A percentile compares a stretch with the other conserved stretches of the same genome.
These are phyloP conservation scores for Trichosporon ovoides DNA, from an alignment of 1,284 basidiomycete genomes.

Conservation along the genomic window DNA sequence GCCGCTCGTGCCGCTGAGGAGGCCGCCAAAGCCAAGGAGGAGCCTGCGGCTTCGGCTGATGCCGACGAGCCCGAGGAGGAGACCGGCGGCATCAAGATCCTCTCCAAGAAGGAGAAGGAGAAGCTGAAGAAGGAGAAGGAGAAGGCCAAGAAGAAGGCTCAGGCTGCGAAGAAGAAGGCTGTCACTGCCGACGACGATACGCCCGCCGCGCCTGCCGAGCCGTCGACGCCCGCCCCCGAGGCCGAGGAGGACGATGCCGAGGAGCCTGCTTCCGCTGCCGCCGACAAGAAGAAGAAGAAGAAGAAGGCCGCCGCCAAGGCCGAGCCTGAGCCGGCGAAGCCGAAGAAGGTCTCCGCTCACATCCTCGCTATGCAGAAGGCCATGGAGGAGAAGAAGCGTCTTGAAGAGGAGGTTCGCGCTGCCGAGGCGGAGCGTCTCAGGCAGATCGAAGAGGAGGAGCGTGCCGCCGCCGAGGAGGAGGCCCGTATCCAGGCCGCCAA, in stretches of 20 bases:
- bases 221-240: slow-evolving; percentile 28
- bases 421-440: slow-evolving; percentile 65
- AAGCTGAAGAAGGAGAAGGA: slow-evolving; percentile 89
- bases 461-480: slow-evolving; percentile 69
- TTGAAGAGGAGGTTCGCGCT: slow-evolving; percentile 63
- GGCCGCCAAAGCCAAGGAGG: slow-evolving; percentile 62
- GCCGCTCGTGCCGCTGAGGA: slow-evolving; percentile 42
- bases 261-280: slow-evolving; percentile 52
- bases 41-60: slow-evolving; percentile 54
- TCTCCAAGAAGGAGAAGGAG: slow-evolving; percentile 90
- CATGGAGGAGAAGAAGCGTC: slow-evolving; percentile 80
- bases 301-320: slow-evolving; percentile 79
- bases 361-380: slow-evolving; percentile 66
- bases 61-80: slow-evolving; percentile 61
- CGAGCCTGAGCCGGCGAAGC: slow-evolving; percentile 54
- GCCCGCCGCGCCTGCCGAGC: slow-evolving; percentile 20
- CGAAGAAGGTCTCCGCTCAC: slow-evolving; percentile 64
- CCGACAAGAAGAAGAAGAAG: slow-evolving; percentile 70
- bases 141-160: slow-evolving; percentile 94
- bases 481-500: slow-evolving; percentile 73
- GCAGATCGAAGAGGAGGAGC: slow-evolving; percentile 76
- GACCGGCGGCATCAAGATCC: slow-evolving; percentile 66
- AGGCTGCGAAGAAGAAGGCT: slow-evolving; percentile 77
- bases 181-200: slow-evolving; percentile 23
- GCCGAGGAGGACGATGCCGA: slow-evolving; percentile 53